A percentile compares a stretch with the other conserved stretches of the same genome.
Evolutionary conservation across 1,284 basidiomycete species (phyloP).

Genomic region (Ceratobasidium sp.): DNA sequence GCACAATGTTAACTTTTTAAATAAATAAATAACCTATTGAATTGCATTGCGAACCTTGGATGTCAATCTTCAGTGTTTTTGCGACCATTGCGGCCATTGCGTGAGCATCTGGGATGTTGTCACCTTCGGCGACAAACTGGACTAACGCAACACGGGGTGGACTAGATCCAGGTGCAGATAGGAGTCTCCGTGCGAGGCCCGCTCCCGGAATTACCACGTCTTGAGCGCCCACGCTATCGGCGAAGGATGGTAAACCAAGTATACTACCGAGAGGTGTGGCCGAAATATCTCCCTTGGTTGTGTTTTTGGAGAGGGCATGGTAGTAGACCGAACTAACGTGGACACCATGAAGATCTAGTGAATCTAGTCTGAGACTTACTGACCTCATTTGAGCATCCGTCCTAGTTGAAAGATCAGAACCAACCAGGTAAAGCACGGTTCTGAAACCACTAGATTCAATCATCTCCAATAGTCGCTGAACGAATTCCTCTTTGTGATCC

Average conservation of each 20-base stretch:
- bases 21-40: neutral
- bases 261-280: conserved; percentile 33
- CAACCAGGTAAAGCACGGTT: conserved; percentile 29
- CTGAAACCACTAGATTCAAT: conserved; percentile 27
- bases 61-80: conserved; percentile 34
- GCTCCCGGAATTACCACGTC: conserved; percentile 34
- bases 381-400: conserved; percentile 43
- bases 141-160: conserved; percentile 27
- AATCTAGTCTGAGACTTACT: conserved; percentile 11
- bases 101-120: conserved; percentile 39
- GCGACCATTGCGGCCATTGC: conserved; percentile 40
- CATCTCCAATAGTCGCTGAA: conserved; percentile 22
- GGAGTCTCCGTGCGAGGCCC: conserved; percentile 40
- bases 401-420: conserved; percentile 40
- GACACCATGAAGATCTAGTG: neutral
- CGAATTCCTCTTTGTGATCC: conserved; percentile 38
- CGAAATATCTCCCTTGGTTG: conserved; percentile 23
- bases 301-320: conserved; percentile 32
- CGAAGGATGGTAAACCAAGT: conserved; percentile 27
- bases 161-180: conserved; percentile 29
- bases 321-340: conserved; percentile 22
- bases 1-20: neutral
- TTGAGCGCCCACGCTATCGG: neutral
- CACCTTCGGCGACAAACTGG: conserved; percentile 39
- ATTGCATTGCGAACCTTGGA: conserved; percentile 15